Evolutionary conservation across 2,329 filamentous ascomycete genomes (phyloP), one percentile per base, ranked within the genome.

Genomic region (Colletotrichum shisoi): DNA sequence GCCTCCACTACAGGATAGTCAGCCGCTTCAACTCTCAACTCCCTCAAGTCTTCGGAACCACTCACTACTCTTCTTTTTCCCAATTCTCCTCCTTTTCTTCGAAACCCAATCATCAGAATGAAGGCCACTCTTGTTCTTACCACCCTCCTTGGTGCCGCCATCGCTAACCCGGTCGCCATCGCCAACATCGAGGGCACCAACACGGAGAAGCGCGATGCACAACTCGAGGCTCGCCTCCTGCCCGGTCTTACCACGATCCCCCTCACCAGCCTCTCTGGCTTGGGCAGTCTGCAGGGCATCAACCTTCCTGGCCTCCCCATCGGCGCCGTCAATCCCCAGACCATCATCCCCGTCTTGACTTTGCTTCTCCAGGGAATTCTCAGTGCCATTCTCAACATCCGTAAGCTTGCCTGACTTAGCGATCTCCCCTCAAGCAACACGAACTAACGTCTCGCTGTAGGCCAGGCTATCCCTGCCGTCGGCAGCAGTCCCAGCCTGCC

Each of bases 1-100:
- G 31, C 39, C 45, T 57, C 46, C 48, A 58, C 48, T 57, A 56
- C 68, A 69, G 56, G 64, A 63, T 69, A 69, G 64, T 57, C 45
- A 69, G 68, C 60, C 42, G 46, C 68, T 61, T 51, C 60, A 46
- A 24, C 51, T 45, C 52, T 63, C 53, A 54, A 24, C 24, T 58
- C 40, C 56, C 45, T 49, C 54, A 60, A 57, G 27, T 56, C 61
- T 68, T 60, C 44, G 37, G 54, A 31, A 58, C 31, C 53, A 40
- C 19, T 54, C 15, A 46, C 37, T 48, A 53, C 58, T 54, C 37
- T n/a, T 44, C 39, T 58, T 31, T 40, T 45, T 58, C 21, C 45
- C 40, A 56, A 44, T 27, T 4, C 48, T n/a, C 12, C 34, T 42
- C 15, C 27, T 12, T 31, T 59, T 52, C 48, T 40, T n/a, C 17